A percentile compares a stretch with the other conserved stretches of the same genome.
phyloP scores from a whole-genome alignment of 768 basidiomycete species.

The Suillus lakei region DNA sequence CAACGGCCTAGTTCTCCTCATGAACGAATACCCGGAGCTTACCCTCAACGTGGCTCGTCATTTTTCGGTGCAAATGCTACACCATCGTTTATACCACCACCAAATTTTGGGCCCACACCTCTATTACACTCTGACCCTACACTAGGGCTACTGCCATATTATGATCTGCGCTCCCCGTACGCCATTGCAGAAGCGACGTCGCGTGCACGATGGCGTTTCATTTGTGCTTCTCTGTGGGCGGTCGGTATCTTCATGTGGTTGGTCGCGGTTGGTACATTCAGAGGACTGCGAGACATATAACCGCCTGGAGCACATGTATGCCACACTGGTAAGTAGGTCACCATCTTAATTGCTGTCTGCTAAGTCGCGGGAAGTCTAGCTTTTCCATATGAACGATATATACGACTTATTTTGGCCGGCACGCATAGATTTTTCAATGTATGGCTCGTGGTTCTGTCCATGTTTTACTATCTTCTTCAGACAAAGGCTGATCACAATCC shows the following conservation, averaged over 20 bases:
- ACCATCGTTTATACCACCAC: constrained; percentile 22
- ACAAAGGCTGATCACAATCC: neutral
- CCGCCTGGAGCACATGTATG: neutral
- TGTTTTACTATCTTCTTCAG: neutral
- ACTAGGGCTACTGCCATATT: constrained; percentile 43
- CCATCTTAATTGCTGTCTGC: neutral
- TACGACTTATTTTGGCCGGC: neutral
- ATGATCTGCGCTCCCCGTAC: constrained; percentile 47
- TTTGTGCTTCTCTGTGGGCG: constrained; percentile 46
- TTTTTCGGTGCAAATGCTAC: constrained; percentile 20
- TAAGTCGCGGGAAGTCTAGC: neutral
- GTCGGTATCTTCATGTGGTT: constrained; percentile 35
- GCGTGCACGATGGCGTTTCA: constrained; percentile 50
- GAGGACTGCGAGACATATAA: constrained; percentile 15
- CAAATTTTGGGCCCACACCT: constrained; percentile 45
- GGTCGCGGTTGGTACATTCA: constrained; percentile 31
- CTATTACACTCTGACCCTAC: constrained; percentile 39
- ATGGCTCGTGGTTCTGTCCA: neutral
- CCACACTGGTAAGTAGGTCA: neutral
- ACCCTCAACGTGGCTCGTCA: constrained; percentile 19
- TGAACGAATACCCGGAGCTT: constrained; percentile 18
- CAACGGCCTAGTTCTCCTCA: constrained; percentile 24
- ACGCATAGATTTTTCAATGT: neutral
- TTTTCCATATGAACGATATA: neutral
- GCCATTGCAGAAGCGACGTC: constrained; percentile 40